phyloP scores from a whole-genome alignment of 306 rosid genomes.

The Lotus japonicus region DNA sequence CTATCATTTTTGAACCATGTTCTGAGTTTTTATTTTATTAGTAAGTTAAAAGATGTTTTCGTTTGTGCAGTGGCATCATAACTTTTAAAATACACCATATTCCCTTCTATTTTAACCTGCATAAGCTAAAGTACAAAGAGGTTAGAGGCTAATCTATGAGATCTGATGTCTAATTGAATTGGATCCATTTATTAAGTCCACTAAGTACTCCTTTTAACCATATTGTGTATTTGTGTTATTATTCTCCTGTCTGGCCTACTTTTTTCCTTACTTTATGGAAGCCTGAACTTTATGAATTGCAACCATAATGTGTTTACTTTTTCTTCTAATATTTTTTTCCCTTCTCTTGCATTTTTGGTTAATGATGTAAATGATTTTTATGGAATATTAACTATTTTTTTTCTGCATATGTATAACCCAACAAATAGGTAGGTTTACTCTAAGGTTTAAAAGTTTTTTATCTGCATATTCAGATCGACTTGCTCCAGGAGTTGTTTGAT shows the following conservation, averaged over 20 bases:
- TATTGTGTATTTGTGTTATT: background rate
- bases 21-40: background rate
- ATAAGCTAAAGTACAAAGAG: background rate
- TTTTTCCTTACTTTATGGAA: background rate
- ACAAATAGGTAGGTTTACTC: background rate
- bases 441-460: background rate
- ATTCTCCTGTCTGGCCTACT: background rate
- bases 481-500: conserved; percentile 5
- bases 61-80: background rate
- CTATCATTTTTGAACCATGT: background rate
- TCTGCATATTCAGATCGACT: background rate
- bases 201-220: background rate
- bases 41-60: no score
- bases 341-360: conserved; percentile 1
- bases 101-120: background rate
- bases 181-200: background rate
- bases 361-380: background rate
- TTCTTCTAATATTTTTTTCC: background rate
- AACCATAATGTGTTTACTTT: background rate
- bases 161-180: conserved; percentile 11
- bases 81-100: background rate
- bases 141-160: background rate
- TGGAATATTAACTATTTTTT: background rate
- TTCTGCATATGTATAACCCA: background rate
- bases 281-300: background rate